phyloP scores from a whole-genome alignment of 768 basidiomycete species.

The Mycena filopes region DNA sequence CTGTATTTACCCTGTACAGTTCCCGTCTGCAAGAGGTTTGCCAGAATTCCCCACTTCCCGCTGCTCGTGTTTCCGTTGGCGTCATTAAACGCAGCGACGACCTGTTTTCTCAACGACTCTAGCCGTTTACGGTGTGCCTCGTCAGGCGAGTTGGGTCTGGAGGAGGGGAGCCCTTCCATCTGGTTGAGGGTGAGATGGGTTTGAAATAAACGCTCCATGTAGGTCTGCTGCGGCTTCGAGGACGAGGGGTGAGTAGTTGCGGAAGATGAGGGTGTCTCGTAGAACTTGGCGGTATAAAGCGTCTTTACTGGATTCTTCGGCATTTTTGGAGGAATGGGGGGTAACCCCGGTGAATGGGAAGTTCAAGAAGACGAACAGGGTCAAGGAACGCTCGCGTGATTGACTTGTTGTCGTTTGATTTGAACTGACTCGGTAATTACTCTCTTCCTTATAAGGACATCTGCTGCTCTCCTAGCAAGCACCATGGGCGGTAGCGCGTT shows the following conservation, averaged over 20 bases:
- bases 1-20: constrained; percentile 51
- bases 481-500: constrained; percentile 82
- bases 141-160: constrained; percentile 16
- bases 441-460: no score
- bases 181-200: constrained; percentile 26
- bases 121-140: constrained; percentile 32
- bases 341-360: background rate
- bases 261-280: constrained; percentile 27
- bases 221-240: constrained; percentile 12
- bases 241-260: constrained; percentile 17
- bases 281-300: constrained; percentile 31
- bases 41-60: constrained; percentile 59
- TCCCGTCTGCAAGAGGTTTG: constrained; percentile 51
- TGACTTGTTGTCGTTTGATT: background rate
- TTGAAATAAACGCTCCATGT: constrained; percentile 22
- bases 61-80: constrained; percentile 52
- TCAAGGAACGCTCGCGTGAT: no score
- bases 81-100: constrained; percentile 47
- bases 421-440: background rate
- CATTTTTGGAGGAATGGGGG: background rate
- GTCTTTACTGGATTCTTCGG: constrained; percentile 20
- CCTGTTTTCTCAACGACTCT: constrained; percentile 43
- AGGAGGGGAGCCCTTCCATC: constrained; percentile 25
- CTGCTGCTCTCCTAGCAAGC: no score
- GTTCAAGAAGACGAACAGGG: no score